Conservation (phyloP, 805 yeast genomes). For the Komagataella populi region DNA sequence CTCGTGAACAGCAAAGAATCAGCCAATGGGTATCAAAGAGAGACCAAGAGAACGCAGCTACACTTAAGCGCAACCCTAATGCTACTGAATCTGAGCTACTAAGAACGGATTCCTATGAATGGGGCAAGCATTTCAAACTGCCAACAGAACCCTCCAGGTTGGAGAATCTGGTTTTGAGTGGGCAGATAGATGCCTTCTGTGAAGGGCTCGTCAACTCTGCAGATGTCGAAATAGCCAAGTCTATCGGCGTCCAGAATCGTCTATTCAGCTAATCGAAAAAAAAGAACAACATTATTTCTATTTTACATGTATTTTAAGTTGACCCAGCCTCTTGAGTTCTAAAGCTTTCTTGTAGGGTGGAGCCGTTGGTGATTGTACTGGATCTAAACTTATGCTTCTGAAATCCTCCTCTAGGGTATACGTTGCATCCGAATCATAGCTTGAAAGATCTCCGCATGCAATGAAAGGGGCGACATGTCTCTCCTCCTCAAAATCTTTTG, state of each 20-base stretch:
- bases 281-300: background rate
- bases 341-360: conserved; percentile 93
- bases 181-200: conserved; percentile 47
- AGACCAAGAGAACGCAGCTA: conserved; percentile 47
- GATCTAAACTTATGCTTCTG: conserved; percentile 49
- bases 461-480: conserved; percentile 79
- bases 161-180: conserved; percentile 55
- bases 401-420: conserved; percentile 40
- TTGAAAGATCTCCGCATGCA: conserved; percentile 87
- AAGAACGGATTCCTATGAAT: conserved; percentile 40
- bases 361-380: conserved; percentile 91
- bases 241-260: conserved; percentile 9
- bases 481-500: conserved; percentile 27
- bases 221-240: conserved; percentile 41
- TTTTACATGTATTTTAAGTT: background rate
- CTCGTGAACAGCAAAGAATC: conserved; percentile 57
- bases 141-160: conserved; percentile 67
- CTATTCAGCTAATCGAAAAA: background rate
- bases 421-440: conserved; percentile 92
- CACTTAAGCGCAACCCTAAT: conserved; percentile 43
- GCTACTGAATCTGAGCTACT: conserved; percentile 21
- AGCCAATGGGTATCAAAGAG: conserved; percentile 65
- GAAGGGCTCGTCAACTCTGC: conserved; percentile 48
- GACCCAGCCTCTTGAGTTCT: conserved; percentile 53
- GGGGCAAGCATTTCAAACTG: conserved; percentile 51